Evolutionary conservation across 2,329 filamentous ascomycete genomes (phyloP), one percentile per base, ranked within the genome.

Genomic region (Apiospora malaysiana): DNA sequence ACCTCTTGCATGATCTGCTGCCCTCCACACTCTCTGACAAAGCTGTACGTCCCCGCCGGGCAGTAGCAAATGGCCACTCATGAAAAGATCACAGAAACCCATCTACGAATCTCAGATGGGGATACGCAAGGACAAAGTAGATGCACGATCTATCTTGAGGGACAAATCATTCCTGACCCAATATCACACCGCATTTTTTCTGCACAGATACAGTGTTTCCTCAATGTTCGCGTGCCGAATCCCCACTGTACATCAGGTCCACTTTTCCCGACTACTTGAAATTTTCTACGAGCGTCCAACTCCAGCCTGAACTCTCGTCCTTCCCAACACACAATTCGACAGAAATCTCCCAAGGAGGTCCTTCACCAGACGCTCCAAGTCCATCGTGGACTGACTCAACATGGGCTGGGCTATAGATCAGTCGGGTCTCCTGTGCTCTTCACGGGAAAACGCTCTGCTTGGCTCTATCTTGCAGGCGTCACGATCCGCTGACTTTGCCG

Each of bases 241-340:
- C 42, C 42, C 12, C 18, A 63, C 56, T 40, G 56, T 63, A 7
- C 18, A 8, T 12, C 2, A 1, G 18, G 1, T 23, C 56, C 56
- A 63, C 56, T 63, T 63, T 63, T 63, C 0, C 32, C 21, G 21
- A 63, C 56, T 63, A 63, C 56, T 63, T 63, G 10, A 63, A 40
- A 63, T 63, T 63, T 63, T 63, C 56, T 2, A 63, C 56, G 9
- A n/a, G 7, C 18, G 21, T 63, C 21, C 32, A 63, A 21, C 6
- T 32, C 40, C 32, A 14, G 14, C 8, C 32, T 2, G 9, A 23
- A 63, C 32, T 47, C 23, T 37, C 32, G n/a, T n/a, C 25, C 51
- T 63, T 45, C 45, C 49, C 56, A 43, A 46, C 56, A 56, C 68
- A 69, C 68, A 59, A 59, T 32, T 25, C 40, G 16, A 46, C 16